Base-by-base conservation (phyloP, 768 basidiomycete genomes). In the Rhizopogon vinicolor region DNA sequence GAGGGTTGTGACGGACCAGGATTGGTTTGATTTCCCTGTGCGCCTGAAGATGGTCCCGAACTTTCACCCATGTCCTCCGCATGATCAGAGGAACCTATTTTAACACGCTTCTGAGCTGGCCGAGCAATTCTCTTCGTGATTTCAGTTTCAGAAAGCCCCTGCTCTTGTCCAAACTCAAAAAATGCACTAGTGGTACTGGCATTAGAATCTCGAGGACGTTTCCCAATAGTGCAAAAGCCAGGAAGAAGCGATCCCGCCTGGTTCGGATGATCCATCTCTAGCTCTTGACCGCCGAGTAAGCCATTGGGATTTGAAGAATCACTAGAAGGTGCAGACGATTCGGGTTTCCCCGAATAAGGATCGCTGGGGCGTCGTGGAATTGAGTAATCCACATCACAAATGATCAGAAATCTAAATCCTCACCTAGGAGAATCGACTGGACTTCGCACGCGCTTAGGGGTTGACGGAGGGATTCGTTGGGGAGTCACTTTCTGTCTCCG, bases 161-260 rank as follows among this genome's bases (percentile, higher is more conserved):
- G 76, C 48, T 76, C 75, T 53, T 75, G 67, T n/a, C 67, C 75
- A 28, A 70, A 69, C 53, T 81, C 82, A 6, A 72, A 66, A 9
- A 74, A 65, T 51, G 69, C 77, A 2, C 74, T 68, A 19, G 75
- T 60, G 51, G 74, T 72, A 59, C 75, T 80, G 10, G 74, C 71
- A 8, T 74, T 68, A 2, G 80, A 73, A 58, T 82, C 82, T 57
- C 87, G 76, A 50, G 75, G 78, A 35, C 85, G 81, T 65, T 89
- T 90, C n/a, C 88, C 87, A 16, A 89, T 75, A 31, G 75, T 77
- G 42, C 76, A 73, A 55, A 76, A 65, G 10, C 75, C 78, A 41
- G 78, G 65, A 16, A 70, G 56, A 43, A 70, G 60, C 41, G 48
- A 57, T 37, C 63, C 54, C 12, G 53, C 22, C 39, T 63, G 60